phyloP scores from a whole-genome alignment of 2,329 filamentous ascomycete species.

The Knoxdaviesia proteae region DNA sequence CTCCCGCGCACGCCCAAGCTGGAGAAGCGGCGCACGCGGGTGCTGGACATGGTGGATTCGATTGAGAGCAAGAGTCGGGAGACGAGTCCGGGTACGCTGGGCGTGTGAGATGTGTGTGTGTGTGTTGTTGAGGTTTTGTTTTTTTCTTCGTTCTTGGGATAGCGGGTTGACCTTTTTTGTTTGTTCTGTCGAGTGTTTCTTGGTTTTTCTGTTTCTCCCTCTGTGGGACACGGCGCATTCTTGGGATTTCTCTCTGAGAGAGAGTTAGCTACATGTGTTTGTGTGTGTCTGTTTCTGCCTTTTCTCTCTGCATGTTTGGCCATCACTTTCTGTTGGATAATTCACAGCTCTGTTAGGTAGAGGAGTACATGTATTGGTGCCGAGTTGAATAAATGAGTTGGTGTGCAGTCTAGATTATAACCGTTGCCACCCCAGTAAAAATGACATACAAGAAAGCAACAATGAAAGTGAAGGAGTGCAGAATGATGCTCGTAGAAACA shows the following conservation, averaged over 20 bases:
- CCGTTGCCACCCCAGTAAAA: too few relatives aligned
- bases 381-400: too few relatives aligned
- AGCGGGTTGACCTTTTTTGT: not conserved
- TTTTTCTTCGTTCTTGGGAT: not conserved
- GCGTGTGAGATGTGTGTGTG: not conserved
- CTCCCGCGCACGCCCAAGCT: conserved; percentile 4
- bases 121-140: not conserved
- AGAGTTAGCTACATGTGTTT: not conserved
- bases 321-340: not conserved
- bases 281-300: conserved; percentile 1
- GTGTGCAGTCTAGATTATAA: too few relatives aligned
- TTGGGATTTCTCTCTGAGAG: not conserved
- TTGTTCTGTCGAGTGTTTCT: not conserved
- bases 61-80: conserved; percentile 27
- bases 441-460: too few relatives aligned
- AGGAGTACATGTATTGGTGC: too few relatives aligned
- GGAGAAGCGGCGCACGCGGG: conserved; percentile 21
- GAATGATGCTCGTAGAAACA: too few relatives aligned
- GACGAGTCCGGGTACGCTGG: conserved; percentile 15
- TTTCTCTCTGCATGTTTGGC: conserved; percentile 1
- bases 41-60: conserved; percentile 33
- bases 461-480: too few relatives aligned
- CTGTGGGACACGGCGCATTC: not conserved
- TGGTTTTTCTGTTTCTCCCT: not conserved
- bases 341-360: not conserved